Percentiles rank a stretch among this genome's conserved stretches.
Evolutionary conservation across 768 basidiomycete genomes (phyloP).

Genomic region (Boletus huronensis): DNA sequence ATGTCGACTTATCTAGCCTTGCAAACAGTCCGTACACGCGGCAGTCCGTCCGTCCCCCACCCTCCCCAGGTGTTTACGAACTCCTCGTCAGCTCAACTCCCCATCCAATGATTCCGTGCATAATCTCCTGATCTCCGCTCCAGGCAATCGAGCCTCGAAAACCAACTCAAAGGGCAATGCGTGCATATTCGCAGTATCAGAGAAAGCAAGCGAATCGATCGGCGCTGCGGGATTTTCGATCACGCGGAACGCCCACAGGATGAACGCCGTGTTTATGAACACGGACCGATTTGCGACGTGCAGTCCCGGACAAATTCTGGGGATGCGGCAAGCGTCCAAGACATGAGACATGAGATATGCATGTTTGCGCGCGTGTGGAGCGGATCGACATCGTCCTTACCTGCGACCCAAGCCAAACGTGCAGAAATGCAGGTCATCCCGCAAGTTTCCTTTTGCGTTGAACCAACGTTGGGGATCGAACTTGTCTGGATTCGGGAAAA

Average conservation of each 20-base stretch:
- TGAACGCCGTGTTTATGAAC: conserved; percentile 57
- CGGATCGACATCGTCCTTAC: neutral
- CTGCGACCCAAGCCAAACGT: conserved; percentile 11
- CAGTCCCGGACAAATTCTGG: conserved; percentile 28
- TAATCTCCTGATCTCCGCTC: conserved; percentile 1
- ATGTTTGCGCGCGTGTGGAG: no score
- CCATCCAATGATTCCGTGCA: conserved; percentile 1
- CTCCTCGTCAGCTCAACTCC: neutral
- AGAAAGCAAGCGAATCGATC: conserved; percentile 59
- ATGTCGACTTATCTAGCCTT: no score
- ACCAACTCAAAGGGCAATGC: conserved; percentile 6
- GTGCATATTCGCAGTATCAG: conserved; percentile 26
- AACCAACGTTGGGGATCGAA: conserved; percentile 12
- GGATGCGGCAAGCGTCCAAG: neutral
- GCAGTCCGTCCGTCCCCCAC: no score
- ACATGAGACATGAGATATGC: neutral
- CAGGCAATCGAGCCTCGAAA: conserved; percentile 7
- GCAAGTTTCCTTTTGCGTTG: neutral
- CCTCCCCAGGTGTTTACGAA: neutral
- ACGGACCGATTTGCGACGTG: conserved; percentile 45
- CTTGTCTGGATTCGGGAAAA: conserved; percentile 8
- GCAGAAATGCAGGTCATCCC: conserved; percentile 8
- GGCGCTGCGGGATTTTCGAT: conserved; percentile 44
- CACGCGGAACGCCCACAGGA: conserved; percentile 61
- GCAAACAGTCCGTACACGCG: no score